Evolutionary conservation across 2,329 filamentous ascomycete species (phyloP).

Genomic region (Macrophomina tecta): DNA sequence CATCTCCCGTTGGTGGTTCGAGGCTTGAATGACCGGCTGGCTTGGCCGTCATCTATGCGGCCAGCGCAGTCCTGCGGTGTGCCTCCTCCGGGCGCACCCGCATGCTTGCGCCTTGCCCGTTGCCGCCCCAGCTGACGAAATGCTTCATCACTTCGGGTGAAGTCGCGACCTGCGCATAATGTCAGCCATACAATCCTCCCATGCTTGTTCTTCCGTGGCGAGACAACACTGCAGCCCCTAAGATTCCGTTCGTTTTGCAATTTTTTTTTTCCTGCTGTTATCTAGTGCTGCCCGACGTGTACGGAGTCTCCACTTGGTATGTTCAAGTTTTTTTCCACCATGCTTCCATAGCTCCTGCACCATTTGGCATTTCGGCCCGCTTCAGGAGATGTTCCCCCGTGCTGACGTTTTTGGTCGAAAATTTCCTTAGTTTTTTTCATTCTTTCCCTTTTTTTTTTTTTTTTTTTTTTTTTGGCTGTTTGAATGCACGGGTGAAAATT

Average conservation of each 20-base stretch:
- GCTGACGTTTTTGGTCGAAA: background rate
- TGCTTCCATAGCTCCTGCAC: conserved; percentile 12
- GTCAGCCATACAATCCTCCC: background rate
- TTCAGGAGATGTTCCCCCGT: background rate
- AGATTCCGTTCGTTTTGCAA: background rate
- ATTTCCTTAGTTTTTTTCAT: no score
- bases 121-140: conserved; percentile 3
- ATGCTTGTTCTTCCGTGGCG: background rate
- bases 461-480: no score
- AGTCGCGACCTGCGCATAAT: conserved; percentile 9
- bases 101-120: background rate
- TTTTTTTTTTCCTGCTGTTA: conserved; percentile 3
- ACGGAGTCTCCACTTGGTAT: conserved; percentile 11
- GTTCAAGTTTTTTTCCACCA: background rate
- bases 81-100: background rate
- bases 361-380: conserved; percentile 4
- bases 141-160: conserved; percentile 6
- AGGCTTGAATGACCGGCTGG: conserved; percentile 24
- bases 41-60: background rate
- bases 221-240: background rate
- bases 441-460: no score
- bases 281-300: conserved; percentile 24
- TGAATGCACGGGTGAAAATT: no score
- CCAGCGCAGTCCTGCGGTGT: conserved; percentile 11
- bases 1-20: conserved; percentile 28